Evolutionary conservation across 2,329 filamentous ascomycete genomes (phyloP).

Genomic region (Cryphonectria naterciae): DNA sequence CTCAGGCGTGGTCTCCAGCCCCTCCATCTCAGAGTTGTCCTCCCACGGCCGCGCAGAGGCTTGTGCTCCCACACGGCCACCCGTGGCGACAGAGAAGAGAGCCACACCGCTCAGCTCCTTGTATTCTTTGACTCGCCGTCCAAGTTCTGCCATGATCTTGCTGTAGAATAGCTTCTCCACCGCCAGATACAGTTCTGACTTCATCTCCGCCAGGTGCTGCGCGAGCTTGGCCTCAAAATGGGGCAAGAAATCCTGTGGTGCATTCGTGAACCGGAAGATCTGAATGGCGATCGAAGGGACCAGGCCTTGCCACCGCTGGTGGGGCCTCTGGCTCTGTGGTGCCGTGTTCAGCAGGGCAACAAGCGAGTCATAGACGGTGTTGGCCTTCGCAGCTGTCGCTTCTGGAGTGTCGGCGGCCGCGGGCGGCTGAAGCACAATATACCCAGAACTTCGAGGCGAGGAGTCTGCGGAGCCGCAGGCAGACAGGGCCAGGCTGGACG

Average conservation of each 20-base stretch:
- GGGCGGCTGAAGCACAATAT: slow-evolving; percentile 44
- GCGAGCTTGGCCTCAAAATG: slow-evolving; percentile 55
- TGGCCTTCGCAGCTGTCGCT: slow-evolving; percentile 35
- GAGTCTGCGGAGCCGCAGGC: slow-evolving; percentile 52
- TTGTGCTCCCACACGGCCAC: slow-evolving; percentile 49
- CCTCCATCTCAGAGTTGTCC: slow-evolving; percentile 34
- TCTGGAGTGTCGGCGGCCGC: slow-evolving; percentile 22
- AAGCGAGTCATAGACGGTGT: slow-evolving; percentile 56
- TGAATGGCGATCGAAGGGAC: slow-evolving; percentile 59
- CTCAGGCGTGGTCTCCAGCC: slow-evolving; percentile 39
- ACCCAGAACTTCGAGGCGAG: slow-evolving; percentile 54
- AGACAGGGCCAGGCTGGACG: slow-evolving; percentile 57
- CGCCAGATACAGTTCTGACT: slow-evolving; percentile 50
- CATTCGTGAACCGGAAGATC: slow-evolving; percentile 61
- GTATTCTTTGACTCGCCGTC: slow-evolving; percentile 55
- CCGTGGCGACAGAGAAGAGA: slow-evolving; percentile 60
- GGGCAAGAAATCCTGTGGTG: slow-evolving; percentile 51
- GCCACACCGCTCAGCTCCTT: slow-evolving; percentile 55
- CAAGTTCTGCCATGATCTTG: slow-evolving; percentile 54
- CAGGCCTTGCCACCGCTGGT: slow-evolving; percentile 56
- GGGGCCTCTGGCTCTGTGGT: slow-evolving; percentile 45
- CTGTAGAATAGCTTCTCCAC: slow-evolving; percentile 55
- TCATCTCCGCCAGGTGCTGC: slow-evolving; percentile 48
- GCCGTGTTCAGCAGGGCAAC: slow-evolving; percentile 60
- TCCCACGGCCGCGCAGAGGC: slow-evolving; percentile 40